These are phyloP conservation scores for Gigaspora rosea DNA, from an alignment of 192 early-diverging fungal genomes.

Conservation along the genomic window DNA sequence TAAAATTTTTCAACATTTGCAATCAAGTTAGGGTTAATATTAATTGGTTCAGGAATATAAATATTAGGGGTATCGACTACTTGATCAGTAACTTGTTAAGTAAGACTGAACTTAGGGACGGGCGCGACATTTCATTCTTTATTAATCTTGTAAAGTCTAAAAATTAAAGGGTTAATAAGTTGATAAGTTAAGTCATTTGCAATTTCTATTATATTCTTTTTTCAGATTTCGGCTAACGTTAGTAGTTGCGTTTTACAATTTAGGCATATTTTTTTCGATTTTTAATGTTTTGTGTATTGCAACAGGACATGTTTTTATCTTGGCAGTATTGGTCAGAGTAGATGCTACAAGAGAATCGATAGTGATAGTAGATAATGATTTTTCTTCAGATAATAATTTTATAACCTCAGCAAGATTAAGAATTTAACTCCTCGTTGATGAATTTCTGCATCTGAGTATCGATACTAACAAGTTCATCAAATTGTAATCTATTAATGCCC, in stretches of 20 bases:
- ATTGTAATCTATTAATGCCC: conserved; percentile 22
- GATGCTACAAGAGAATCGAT: no score
- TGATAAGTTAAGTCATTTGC: neutral
- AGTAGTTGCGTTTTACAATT: neutral
- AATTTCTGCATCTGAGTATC: neutral
- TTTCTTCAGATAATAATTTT: conserved; percentile 16
- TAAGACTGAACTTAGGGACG: neutral
- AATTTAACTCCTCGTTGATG: conserved; percentile 14
- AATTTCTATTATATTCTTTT: neutral
- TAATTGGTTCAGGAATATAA: neutral
- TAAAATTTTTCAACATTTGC: neutral
- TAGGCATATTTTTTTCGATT: conserved; percentile 16
- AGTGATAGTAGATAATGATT: conserved; percentile 1
- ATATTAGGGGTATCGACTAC: no score
- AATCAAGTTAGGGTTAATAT: no score
- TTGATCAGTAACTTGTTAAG: neutral
- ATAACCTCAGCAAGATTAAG: conserved; percentile 8
- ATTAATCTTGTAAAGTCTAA: conserved; percentile 21
- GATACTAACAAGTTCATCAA: conserved; percentile 1
- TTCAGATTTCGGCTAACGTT: neutral
- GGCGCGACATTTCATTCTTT: neutral
- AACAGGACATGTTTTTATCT: neutral
- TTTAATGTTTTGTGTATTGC: conserved; percentile 13
- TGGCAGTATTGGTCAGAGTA: neutral
- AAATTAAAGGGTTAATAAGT: neutral